Conservation (phyloP, 352 stramenopile species). For the Phytophthora palmivora region DNA sequence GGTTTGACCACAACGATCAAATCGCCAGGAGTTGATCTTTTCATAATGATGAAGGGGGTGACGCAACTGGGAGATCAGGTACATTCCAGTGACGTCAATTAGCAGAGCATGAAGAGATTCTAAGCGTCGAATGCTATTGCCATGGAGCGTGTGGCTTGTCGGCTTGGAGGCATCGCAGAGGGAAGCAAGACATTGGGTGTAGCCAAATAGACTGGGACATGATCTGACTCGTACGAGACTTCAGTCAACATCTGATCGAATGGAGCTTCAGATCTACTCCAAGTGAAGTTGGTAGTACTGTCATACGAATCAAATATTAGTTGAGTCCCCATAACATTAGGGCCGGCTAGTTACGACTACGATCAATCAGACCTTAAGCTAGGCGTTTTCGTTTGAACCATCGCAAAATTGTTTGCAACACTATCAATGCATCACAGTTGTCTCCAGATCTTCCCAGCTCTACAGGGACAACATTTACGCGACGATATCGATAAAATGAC, state of each 20-base stretch:
- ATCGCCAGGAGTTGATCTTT: background rate
- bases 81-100: conserved; percentile 10
- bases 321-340: too few relatives aligned
- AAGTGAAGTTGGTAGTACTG: too few relatives aligned
- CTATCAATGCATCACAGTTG: too few relatives aligned
- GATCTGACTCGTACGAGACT: background rate
- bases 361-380: too few relatives aligned
- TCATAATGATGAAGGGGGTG: background rate
- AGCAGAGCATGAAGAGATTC: background rate
- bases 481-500: too few relatives aligned
- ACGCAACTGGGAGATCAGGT: conserved; percentile 6
- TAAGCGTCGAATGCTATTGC: conserved; percentile 10
- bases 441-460: too few relatives aligned
- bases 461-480: too few relatives aligned
- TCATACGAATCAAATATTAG: too few relatives aligned
- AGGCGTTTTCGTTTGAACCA: too few relatives aligned
- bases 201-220: conserved; percentile 17
- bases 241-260: background rate
- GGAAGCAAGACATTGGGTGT: conserved; percentile 12
- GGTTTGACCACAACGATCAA: background rate
- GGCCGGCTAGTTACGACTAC: too few relatives aligned
- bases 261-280: background rate
- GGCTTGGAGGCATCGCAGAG: conserved; percentile 6
- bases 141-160: conserved; percentile 6
- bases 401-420: too few relatives aligned